These are phyloP conservation scores for Hypoxylon lienhwacheense DNA, from an alignment of 495 filamentous ascomycete genomes.

Conservation along the genomic window DNA sequence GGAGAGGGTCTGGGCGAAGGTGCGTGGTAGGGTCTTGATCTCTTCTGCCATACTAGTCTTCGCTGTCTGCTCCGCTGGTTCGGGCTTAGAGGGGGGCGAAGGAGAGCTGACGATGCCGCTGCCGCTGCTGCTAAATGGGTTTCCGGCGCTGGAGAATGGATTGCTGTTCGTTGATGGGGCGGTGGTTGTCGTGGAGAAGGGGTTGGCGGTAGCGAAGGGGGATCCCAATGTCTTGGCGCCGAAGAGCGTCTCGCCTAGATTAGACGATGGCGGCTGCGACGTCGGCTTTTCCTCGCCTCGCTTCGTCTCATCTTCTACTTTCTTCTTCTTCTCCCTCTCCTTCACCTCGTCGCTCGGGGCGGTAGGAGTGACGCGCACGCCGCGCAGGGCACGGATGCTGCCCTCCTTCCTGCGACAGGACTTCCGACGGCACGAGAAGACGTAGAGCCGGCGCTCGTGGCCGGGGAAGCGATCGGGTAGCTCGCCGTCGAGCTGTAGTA, in stretches of 20 bases:
- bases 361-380: constrained; percentile 52
- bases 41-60: constrained; percentile 27
- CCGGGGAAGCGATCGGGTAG: constrained; percentile 81
- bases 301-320: constrained; percentile 43
- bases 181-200: constrained; percentile 35
- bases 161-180: constrained; percentile 23
- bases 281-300: constrained; percentile 37
- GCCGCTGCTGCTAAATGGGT: constrained; percentile 32
- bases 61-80: no score
- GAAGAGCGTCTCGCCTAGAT: constrained; percentile 60
- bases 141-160: constrained; percentile 33
- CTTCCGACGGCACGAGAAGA: constrained; percentile 78
- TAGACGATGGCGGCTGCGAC: constrained; percentile 47
- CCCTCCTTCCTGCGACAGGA: constrained; percentile 82
- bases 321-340: constrained; percentile 43
- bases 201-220: constrained; percentile 41
- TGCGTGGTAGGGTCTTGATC: constrained; percentile 58
- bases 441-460: constrained; percentile 83
- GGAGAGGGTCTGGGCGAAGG: constrained; percentile 65
- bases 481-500: constrained; percentile 90
- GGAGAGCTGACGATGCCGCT: constrained; percentile 20
- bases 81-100: constrained; percentile 32
- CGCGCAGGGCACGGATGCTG: constrained; percentile 71
- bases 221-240: constrained; percentile 48
- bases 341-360: constrained; percentile 21